These are phyloP conservation scores for Heliamphora pulchella DNA, from an alignment of 179 eudicot species.

Conservation along the genomic window DNA sequence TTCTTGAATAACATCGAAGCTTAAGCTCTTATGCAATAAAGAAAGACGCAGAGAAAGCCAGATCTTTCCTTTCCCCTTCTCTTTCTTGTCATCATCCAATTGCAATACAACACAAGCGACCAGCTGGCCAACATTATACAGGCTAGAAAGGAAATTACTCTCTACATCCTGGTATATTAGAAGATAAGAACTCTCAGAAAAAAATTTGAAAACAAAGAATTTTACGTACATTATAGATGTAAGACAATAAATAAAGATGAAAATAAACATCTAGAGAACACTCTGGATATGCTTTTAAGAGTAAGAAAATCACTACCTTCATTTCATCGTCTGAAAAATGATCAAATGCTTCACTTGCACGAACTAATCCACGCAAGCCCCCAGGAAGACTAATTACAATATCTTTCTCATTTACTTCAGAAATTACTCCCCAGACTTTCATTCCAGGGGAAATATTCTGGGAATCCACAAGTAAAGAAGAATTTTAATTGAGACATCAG, in stretches of 20 bases:
- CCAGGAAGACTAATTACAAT: constrained; percentile 90
- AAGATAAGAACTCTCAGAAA: neutral
- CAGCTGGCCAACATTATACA: constrained; percentile 79
- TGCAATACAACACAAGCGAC: constrained; percentile 77
- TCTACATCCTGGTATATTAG: constrained; percentile 40
- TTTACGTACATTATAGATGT: neutral
- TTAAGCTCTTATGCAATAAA: constrained; percentile 67
- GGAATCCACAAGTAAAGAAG: constrained; percentile 14
- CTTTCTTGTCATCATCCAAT: constrained; percentile 78
- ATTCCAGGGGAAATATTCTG: constrained; percentile 90
- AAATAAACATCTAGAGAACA: neutral
- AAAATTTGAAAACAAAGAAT: neutral
- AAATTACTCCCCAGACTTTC: constrained; percentile 91
- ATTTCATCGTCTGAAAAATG: constrained; percentile 29
- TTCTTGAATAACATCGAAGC: constrained; percentile 81
- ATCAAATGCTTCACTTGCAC: constrained; percentile 73
- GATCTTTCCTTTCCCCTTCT: constrained; percentile 62
- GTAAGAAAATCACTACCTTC: constrained; percentile 26
- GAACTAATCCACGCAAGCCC: constrained; percentile 91
- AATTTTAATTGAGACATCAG: neutral
- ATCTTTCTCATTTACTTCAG: constrained; percentile 86
- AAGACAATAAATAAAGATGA: neutral
- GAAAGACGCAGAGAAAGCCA: constrained; percentile 92
- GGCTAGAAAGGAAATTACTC: constrained; percentile 45
- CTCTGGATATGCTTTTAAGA: neutral